These are phyloP conservation scores for Solanum chilense DNA, from an alignment of 257 asterid genomes.

Conservation along the genomic window DNA sequence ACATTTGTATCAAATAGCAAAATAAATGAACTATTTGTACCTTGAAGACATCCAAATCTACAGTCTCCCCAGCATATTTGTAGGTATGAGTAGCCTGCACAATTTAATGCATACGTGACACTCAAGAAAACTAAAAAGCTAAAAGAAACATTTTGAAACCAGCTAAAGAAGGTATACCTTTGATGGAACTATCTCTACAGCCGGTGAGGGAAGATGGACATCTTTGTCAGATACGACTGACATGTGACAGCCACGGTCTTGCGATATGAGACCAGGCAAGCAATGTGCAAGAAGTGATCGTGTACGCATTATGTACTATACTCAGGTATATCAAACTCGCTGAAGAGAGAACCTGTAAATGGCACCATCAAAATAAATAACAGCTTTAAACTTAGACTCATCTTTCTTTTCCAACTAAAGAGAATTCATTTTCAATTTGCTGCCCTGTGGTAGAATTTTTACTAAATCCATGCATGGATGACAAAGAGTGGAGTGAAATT, in stretches of 20 bases:
- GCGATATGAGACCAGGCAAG: slow-evolving; percentile 22
- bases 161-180: slow-evolving; percentile 1
- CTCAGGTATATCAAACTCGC: not conserved
- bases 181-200: slow-evolving; percentile 29
- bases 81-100: slow-evolving; percentile 18
- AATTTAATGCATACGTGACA: not conserved
- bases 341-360: not conserved
- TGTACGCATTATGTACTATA: slow-evolving; percentile 11
- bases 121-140: not conserved
- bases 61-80: slow-evolving; percentile 21
- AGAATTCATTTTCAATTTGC: not conserved
- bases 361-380: not conserved
- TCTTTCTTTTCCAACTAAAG: not conserved
- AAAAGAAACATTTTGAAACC: not conserved
- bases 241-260: slow-evolving; percentile 16
- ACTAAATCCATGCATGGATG: not conserved
- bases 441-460: not conserved
- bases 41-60: slow-evolving; percentile 17
- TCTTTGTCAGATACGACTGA: slow-evolving; percentile 13
- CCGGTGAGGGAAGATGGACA: slow-evolving; percentile 23
- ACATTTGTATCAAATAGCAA: not conserved
- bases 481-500: not conserved
- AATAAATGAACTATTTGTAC: not conserved
- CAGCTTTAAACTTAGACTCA: not conserved
- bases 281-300: slow-evolving; percentile 26